A percentile compares a stretch with the other conserved stretches of the same genome.
Conservation (phyloP, 257 asterid species). For the Fraxinus cuspidata region DNA sequence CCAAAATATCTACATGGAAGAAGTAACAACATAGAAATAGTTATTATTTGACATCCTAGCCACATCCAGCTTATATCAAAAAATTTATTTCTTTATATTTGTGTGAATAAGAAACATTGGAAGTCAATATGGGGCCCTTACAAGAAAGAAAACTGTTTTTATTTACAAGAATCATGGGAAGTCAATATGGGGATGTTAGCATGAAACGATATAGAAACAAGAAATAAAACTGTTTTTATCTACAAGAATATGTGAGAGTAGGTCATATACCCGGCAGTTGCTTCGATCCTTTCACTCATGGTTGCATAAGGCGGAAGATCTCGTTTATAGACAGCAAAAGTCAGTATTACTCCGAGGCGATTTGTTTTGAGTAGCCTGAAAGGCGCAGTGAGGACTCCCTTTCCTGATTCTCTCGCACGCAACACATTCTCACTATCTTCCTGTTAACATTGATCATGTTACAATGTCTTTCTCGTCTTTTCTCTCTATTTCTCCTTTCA, state of each 20-base stretch:
- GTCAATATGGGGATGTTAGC: not conserved
- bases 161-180: no score
- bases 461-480: slow-evolving; percentile 9
- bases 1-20: slow-evolving; percentile 77
- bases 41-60: not conserved
- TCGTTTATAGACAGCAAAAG: slow-evolving; percentile 86
- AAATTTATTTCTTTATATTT: no score
- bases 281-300: slow-evolving; percentile 76
- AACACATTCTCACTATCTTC: slow-evolving; percentile 95
- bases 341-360: slow-evolving; percentile 91
- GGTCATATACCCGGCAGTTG: slow-evolving; percentile 72
- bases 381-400: slow-evolving; percentile 98
- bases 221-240: no score
- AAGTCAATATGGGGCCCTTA: not conserved
- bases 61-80: no score
- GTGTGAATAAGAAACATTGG: no score
- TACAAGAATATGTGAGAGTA: no score
- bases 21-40: slow-evolving; percentile 8
- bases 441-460: slow-evolving; percentile 45
- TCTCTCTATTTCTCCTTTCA: not conserved
- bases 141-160: no score
- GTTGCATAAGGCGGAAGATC: slow-evolving; percentile 73
- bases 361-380: slow-evolving; percentile 87
- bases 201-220: not conserved
- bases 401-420: slow-evolving; percentile 95